Conservation (phyloP, 306 rosid species). For the Castanopsis chinensis region DNA sequence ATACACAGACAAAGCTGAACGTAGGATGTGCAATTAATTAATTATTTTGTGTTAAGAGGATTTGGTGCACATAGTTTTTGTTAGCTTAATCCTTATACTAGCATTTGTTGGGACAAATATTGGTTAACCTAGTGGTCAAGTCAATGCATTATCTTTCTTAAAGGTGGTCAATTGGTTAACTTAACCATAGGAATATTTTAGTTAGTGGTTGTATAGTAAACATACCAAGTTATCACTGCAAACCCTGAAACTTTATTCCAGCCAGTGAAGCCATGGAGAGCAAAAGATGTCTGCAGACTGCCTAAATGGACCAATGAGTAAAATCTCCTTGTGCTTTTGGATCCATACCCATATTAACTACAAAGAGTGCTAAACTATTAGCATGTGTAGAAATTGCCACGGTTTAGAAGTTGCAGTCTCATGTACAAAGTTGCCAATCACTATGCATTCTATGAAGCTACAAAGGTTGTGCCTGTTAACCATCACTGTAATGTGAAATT, state of each 20-base stretch:
- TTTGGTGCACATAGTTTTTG: too few relatives aligned
- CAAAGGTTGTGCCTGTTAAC: too few relatives aligned
- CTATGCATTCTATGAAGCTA: too few relatives aligned
- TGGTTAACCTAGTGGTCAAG: neutral
- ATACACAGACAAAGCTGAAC: too few relatives aligned
- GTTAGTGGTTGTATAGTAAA: neutral
- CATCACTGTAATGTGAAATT: too few relatives aligned
- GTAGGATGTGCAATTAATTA: too few relatives aligned
- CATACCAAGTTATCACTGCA: neutral
- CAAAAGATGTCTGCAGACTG: neutral
- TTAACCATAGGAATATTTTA: neutral
- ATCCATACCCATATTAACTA: neutral
- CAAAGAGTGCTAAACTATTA: neutral
- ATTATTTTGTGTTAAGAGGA: too few relatives aligned
- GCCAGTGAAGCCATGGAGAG: neutral
- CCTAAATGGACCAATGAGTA: neutral
- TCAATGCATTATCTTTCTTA: neutral
- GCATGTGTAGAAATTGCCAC: neutral
- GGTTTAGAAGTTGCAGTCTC: neutral
- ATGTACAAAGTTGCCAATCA: neutral
- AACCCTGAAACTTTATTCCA: neutral
- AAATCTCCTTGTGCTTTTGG: neutral
- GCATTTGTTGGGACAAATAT: constrained; percentile 7
- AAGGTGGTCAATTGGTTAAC: neutral
- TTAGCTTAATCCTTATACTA: too few relatives aligned